These are phyloP conservation scores for Sphagnurus paluster DNA, from an alignment of 1,284 basidiomycete species.

Conservation along the genomic window DNA sequence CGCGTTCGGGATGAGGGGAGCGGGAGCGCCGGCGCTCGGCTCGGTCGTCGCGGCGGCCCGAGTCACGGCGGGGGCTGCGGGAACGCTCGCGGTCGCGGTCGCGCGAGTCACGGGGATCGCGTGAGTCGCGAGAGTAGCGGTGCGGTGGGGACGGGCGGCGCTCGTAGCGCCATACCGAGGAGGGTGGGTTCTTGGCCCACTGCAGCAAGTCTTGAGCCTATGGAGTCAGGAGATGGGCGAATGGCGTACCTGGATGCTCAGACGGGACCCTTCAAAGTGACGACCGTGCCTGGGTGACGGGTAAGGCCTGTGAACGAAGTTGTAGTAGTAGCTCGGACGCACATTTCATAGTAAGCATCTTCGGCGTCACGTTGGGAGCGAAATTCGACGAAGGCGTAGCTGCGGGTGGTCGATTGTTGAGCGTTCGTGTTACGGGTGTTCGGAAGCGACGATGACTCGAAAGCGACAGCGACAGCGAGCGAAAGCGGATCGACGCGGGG, in stretches of 20 bases:
- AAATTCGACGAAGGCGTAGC: slow-evolving; percentile 93
- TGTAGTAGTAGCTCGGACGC: slow-evolving; percentile 29
- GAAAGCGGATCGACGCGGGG: too few species aligned
- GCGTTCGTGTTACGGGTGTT: slow-evolving; percentile 45
- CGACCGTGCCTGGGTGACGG: slow-evolving; percentile 70
- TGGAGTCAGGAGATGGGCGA: neutral
- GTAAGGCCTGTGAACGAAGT: neutral
- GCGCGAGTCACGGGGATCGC: slow-evolving; percentile 42
- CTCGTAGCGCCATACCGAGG: slow-evolving; percentile 84
- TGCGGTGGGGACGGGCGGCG: slow-evolving; percentile 55
- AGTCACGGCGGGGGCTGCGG: slow-evolving; percentile 35
- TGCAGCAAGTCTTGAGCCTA: slow-evolving; percentile 29
- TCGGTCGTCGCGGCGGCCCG: slow-evolving; percentile 30
- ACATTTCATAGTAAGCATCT: slow-evolving; percentile 92
- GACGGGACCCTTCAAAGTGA: slow-evolving; percentile 77
- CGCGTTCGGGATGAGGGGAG: slow-evolving; percentile 3
- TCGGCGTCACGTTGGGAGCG: slow-evolving; percentile 82
- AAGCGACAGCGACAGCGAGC: slow-evolving; percentile 23
- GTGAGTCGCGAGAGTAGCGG: slow-evolving; percentile 42
- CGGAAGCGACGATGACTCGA: slow-evolving; percentile 26
- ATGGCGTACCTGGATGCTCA: slow-evolving; percentile 73
- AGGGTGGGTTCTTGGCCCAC: slow-evolving; percentile 92
- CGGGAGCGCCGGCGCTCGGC: slow-evolving; percentile 21
- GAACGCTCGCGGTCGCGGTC: slow-evolving; percentile 46
- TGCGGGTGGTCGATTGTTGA: slow-evolving; percentile 65